Evolutionary conservation across 1,284 basidiomycete genomes (phyloP).

Genomic region (Cutaneotrichosporon sp.): DNA sequence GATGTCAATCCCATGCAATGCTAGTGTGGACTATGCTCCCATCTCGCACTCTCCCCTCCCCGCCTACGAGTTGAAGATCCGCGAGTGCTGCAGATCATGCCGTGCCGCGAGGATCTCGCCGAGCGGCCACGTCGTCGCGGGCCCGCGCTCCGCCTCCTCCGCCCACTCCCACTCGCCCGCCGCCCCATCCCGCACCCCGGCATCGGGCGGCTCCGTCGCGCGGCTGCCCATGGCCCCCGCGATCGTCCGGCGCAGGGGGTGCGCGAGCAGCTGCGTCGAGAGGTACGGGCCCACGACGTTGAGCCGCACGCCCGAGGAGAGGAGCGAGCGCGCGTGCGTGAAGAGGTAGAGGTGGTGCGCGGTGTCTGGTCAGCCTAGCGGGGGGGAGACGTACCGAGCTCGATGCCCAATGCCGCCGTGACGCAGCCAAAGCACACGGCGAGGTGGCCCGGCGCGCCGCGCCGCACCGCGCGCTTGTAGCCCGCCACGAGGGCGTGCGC

Average conservation of each 20-base stretch:
- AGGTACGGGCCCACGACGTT: slow-evolving; percentile 92
- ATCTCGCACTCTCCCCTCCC: too few species aligned
- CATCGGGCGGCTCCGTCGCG: not conserved
- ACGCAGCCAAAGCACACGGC: slow-evolving; percentile 88
- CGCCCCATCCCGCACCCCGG: not conserved
- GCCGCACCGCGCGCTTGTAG: slow-evolving; percentile 68
- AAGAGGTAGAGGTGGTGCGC: slow-evolving; percentile 85
- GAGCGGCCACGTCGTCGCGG: slow-evolving; percentile 90
- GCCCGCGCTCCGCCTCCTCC: slow-evolving; percentile 53
- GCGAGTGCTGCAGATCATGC: slow-evolving; percentile 92
- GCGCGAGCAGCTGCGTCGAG: slow-evolving; percentile 82
- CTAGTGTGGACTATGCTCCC: too few species aligned
- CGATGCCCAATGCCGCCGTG: slow-evolving; percentile 72
- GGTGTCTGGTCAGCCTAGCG: slow-evolving; percentile 57
- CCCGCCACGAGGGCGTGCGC: slow-evolving; percentile 59
- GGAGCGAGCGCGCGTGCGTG: slow-evolving; percentile 81
- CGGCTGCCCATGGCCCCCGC: slow-evolving; percentile 50
- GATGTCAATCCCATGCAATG: too few species aligned
- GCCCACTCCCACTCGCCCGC: slow-evolving; percentile 41
- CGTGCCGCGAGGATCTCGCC: slow-evolving; percentile 89
- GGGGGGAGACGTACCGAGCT: slow-evolving; percentile 61
- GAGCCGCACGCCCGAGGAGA: slow-evolving; percentile 88
- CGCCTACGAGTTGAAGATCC: slow-evolving; percentile 79
- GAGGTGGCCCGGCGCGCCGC: slow-evolving; percentile 75
- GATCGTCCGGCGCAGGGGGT: slow-evolving; percentile 68